phyloP scores from a whole-genome alignment of 2,329 filamentous ascomycete species.

The Gnomoniopsis sp. region DNA sequence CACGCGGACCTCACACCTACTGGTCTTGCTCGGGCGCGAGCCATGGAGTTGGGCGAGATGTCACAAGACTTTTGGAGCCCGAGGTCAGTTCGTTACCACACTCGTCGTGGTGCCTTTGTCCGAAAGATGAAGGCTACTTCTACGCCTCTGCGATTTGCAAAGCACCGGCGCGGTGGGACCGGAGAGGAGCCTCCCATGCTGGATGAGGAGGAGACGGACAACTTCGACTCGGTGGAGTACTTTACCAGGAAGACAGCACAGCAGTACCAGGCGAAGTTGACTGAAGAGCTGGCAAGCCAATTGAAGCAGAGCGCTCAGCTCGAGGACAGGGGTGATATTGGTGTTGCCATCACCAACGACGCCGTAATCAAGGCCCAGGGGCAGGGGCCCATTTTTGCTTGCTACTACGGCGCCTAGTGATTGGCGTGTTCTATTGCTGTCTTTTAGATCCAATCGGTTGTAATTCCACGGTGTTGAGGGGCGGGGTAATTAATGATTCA shows the following conservation, averaged over 20 bases:
- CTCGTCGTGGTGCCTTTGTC: constrained; percentile 36
- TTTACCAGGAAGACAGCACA: constrained; percentile 18
- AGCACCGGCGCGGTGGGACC: constrained; percentile 27
- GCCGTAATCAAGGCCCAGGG: neutral
- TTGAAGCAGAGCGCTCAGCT: neutral
- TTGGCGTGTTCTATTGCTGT: neutral
- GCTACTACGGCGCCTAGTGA: constrained; percentile 9
- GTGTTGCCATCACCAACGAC: neutral
- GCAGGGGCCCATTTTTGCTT: constrained; percentile 11
- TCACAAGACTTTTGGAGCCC: constrained; percentile 39
- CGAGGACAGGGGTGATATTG: neutral
- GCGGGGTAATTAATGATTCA: neutral
- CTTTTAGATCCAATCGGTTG: neutral
- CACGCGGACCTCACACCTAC: constrained; percentile 29
- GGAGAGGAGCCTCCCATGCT: constrained; percentile 17
- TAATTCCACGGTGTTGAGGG: neutral
- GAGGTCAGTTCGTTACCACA: constrained; percentile 33
- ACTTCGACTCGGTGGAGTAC: constrained; percentile 30
- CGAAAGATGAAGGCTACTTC: constrained; percentile 33
- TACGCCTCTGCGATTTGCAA: constrained; percentile 38
- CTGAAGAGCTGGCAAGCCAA: neutral
- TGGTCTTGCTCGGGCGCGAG: constrained; percentile 30
- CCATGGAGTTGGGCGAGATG: constrained; percentile 37
- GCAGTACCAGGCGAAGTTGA: neutral
- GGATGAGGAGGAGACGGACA: constrained; percentile 35